Percentiles rank a stretch among this genome's conserved stretches.
Evolutionary conservation across 768 basidiomycete genomes (phyloP).

Genomic region (Lactifluus piperatus): DNA sequence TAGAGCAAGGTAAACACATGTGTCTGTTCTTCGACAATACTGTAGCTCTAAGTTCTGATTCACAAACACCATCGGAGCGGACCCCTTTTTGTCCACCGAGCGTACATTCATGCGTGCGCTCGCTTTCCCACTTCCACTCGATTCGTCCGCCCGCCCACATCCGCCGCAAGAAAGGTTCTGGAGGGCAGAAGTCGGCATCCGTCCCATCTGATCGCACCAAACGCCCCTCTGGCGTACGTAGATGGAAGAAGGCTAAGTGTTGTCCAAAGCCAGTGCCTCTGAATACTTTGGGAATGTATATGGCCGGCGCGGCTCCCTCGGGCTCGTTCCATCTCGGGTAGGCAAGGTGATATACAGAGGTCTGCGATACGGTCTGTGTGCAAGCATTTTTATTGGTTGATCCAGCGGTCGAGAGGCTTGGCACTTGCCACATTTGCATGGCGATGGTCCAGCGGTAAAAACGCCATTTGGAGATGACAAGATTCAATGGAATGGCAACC

Average conservation of each 20-base stretch:
- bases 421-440: conserved; percentile 1
- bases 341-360: conserved; percentile 63
- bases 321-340: conserved; percentile 58
- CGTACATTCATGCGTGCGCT: conserved; percentile 40
- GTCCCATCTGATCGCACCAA: conserved; percentile 67
- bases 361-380: conserved; percentile 50
- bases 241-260: conserved; percentile 69
- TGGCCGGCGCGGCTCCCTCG: conserved; percentile 25
- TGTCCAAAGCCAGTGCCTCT: conserved; percentile 49
- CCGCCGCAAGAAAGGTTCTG: conserved; percentile 61
- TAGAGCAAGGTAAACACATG: conserved; percentile 59
- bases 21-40: conserved; percentile 52
- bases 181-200: conserved; percentile 62
- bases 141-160: conserved; percentile 79
- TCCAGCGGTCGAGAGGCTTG: conserved; percentile 45
- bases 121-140: conserved; percentile 51
- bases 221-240: conserved; percentile 44
- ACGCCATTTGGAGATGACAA: neutral
- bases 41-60: conserved; percentile 52
- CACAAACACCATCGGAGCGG: conserved; percentile 66
- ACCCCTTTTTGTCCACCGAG: conserved; percentile 54
- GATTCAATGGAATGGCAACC: neutral
- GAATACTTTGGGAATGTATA: conserved; percentile 35
- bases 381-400: conserved; percentile 37
- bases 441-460: neutral